These are phyloP conservation scores for Nemania abortiva DNA, from an alignment of 2,329 filamentous ascomycete species.

Conservation along the genomic window DNA sequence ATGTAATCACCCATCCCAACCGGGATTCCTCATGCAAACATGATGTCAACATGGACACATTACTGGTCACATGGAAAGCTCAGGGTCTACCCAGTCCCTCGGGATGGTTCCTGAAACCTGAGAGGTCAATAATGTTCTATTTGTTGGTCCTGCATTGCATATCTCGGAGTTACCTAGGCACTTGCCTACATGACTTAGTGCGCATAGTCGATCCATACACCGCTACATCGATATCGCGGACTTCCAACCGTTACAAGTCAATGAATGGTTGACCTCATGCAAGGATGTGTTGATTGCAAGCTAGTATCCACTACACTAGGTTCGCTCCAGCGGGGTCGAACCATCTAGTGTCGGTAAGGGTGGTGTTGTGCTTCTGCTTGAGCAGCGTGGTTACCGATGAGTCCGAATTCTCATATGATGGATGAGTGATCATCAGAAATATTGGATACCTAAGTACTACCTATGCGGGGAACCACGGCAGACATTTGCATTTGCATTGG, in stretches of 20 bases:
- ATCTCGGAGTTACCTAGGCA: not conserved
- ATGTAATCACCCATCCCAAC: not conserved
- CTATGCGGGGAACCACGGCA: not conserved
- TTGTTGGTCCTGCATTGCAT: constrained; percentile 16
- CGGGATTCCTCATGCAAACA: not conserved
- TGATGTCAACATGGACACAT: not conserved
- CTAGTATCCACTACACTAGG: not conserved
- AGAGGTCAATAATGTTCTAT: constrained; percentile 5
- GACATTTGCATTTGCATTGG: not conserved
- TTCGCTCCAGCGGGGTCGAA: not conserved
- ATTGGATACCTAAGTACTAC: no score
- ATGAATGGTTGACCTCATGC: not conserved
- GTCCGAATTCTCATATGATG: not conserved
- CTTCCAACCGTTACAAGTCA: not conserved
- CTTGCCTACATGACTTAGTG: not conserved
- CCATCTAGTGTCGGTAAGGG: not conserved
- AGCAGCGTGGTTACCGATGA: not conserved
- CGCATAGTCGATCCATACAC: not conserved
- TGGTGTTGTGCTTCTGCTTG: constrained; percentile 17
- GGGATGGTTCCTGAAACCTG: constrained; percentile 10
- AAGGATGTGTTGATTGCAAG: not conserved
- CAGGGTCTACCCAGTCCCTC: constrained; percentile 27
- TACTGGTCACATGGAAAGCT: constrained; percentile 5
- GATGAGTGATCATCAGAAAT: not conserved
- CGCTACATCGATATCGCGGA: constrained; percentile 8